A percentile compares a stretch with the other conserved stretches of the same genome.
These are phyloP conservation scores for Phycomyces blakesleeanus DNA, from an alignment of 192 early-diverging fungal species.

Conservation along the genomic window DNA sequence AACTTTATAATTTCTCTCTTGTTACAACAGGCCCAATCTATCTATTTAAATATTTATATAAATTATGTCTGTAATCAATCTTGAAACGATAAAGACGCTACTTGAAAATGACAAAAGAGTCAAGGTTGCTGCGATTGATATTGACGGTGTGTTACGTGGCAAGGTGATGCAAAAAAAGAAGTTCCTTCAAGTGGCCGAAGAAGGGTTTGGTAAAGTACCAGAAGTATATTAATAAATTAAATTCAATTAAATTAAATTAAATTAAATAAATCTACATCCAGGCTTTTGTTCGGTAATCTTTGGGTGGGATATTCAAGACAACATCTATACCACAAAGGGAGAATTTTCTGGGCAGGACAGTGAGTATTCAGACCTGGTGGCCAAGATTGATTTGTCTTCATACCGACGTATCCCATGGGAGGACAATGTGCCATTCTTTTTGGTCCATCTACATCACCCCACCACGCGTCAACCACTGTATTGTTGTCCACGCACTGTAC, in stretches of 20 bases:
- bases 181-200: slow-evolving; percentile 56
- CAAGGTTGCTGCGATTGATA: slow-evolving; percentile 67
- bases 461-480: slow-evolving; percentile 48
- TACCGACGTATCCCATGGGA: slow-evolving; percentile 73
- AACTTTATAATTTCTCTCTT: no score
- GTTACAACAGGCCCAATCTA: no score
- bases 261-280: slow-evolving; percentile 13
- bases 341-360: slow-evolving; percentile 20
- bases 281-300: slow-evolving; percentile 78
- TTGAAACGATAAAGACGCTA: slow-evolving; percentile 27
- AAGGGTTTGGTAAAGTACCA: slow-evolving; percentile 79
- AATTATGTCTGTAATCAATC: no score
- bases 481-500: slow-evolving; percentile 59
- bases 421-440: slow-evolving; percentile 65
- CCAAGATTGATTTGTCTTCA: slow-evolving; percentile 60
- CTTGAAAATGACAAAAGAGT: slow-evolving; percentile 45
- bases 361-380: slow-evolving; percentile 61
- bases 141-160: slow-evolving; percentile 70
- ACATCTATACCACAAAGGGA: slow-evolving; percentile 40
- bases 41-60: no score
- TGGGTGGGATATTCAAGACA: slow-evolving; percentile 80
- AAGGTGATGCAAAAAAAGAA: slow-evolving; percentile 67
- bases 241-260: not conserved
- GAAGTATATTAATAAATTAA: slow-evolving; percentile 4
- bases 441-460: slow-evolving; percentile 65